Base-by-base conservation (phyloP, 2,329 filamentous ascomycete genomes). In the Cladosporium velox region DNA sequence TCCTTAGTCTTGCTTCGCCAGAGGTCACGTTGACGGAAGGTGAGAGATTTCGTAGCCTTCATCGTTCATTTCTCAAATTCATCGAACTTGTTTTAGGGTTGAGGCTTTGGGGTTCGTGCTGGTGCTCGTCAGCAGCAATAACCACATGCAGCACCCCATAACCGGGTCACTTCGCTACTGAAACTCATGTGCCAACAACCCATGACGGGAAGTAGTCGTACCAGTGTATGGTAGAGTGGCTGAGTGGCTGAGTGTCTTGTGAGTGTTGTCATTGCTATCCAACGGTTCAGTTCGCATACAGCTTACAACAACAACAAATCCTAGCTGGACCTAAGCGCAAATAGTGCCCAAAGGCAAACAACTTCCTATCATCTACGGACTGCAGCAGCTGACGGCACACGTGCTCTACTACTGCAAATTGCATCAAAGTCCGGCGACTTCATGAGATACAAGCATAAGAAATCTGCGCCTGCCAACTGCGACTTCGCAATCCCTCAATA, bases 311-410 rank as follows among this genome's bases (percentile, higher is more conserved):
- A n/a, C 38, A 3, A 8, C 38, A 44, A 44, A 44, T 10, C 18
- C 18, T 15, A n/a, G 15, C 35, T 41, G 14, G 5, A n/a, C 38
- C 18, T 15, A 7, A n/a, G 18, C 3, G 10, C n/a, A n/a, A 21
- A 44, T n/a, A 47, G 18, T 10, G 11, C 41, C 41, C 8, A 21
- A 47, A 21, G 6, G 41, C 10, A 47, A 6, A 47, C 14, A 21
- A 21, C n/a, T 7, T 47, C n/a, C 3, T 12, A 21, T 12, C n/a
- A 1, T 47, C 1, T 47, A 21, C 1, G 8, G n/a, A 21, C n/a
- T 1, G 2, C 8, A 12, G 3, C 1, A 21, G n/a, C n/a, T 1
- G 8, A 21, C n/a, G 2, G n/a, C 4, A 24, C 4, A 47, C 2
- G 41, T 47, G 8, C n/a, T 21, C n/a, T 11, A 47, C 8, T 21